Percentiles rank a stretch among this genome's conserved stretches.
phyloP scores from a whole-genome alignment of 192 early-diverging fungal species.

The Podila epicladia region DNA sequence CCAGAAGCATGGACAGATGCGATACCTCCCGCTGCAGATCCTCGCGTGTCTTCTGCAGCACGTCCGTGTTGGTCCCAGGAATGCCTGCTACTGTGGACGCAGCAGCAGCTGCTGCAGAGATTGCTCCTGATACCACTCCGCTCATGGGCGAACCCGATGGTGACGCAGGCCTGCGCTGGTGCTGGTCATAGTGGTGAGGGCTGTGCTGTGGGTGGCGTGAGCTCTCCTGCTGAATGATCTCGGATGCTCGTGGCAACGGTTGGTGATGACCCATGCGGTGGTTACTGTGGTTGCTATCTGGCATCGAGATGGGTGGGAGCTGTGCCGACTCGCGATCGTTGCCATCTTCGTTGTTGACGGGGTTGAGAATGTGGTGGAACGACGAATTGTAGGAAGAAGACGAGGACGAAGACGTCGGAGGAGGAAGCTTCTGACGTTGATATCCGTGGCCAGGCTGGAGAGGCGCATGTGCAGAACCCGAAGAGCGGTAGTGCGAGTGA shows the following conservation, averaged over 20 bases:
- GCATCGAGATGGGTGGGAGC: conserved; percentile 38
- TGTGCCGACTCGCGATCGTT: conserved; percentile 11
- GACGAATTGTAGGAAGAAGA: background rate
- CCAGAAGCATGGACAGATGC: conserved; percentile 60
- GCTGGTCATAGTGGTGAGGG: background rate
- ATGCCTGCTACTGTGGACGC: background rate
- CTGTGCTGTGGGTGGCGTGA: conserved; percentile 7
- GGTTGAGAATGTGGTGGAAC: conserved; percentile 20
- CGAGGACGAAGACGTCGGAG: background rate
- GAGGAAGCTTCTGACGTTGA: conserved; percentile 7
- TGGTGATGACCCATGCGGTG: conserved; percentile 6
- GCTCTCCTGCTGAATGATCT: conserved; percentile 27
- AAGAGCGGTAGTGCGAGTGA: conserved; percentile 18
- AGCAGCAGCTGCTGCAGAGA: background rate
- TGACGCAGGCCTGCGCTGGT: background rate
- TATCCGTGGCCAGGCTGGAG: conserved; percentile 6
- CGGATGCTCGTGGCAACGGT: conserved; percentile 27
- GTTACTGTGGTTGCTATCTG: conserved; percentile 9
- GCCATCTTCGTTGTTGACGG: conserved; percentile 3
- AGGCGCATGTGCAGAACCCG: conserved; percentile 2
- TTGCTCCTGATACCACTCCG: background rate
- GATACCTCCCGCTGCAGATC: conserved; percentile 68
- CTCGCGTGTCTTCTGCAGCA: conserved; percentile 62
- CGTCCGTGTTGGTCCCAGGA: conserved; percentile 31
- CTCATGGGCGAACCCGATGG: background rate